A percentile compares a stretch with the other conserved stretches of the same genome.
Evolutionary conservation across 2,329 filamentous ascomycete species (phyloP).

Genomic region (Pseudofabraea citricarpa): DNA sequence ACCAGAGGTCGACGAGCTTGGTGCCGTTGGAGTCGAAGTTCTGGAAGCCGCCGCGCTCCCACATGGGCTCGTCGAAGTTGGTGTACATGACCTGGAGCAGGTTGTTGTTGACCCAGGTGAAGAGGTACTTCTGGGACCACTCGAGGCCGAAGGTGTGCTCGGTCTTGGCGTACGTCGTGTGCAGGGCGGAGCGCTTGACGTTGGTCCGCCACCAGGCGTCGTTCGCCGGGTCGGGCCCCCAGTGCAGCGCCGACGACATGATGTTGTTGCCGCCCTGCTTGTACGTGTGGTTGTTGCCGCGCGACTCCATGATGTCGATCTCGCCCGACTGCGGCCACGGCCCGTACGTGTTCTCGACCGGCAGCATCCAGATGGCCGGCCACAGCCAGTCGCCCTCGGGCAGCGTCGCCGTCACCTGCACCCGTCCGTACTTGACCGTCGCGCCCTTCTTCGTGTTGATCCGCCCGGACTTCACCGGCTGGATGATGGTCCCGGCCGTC

Average conservation of each 20-base stretch:
- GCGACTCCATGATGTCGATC: conserved; percentile 77
- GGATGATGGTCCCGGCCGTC: conserved; percentile 72
- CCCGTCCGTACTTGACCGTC: conserved; percentile 72
- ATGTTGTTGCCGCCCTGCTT: conserved; percentile 76
- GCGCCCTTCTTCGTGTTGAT: conserved; percentile 70
- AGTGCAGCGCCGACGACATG: conserved; percentile 73
- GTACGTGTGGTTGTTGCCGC: conserved; percentile 79
- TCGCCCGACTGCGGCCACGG: conserved; percentile 76
- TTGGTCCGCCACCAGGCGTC: conserved; percentile 84
- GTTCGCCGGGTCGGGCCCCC: conserved; percentile 67
- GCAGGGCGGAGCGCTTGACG: conserved; percentile 68
- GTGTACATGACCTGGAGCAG: conserved; percentile 77
- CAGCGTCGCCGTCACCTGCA: conserved; percentile 74
- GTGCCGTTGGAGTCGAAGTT: conserved; percentile 60
- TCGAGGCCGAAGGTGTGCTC: conserved; percentile 80
- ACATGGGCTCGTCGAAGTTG: conserved; percentile 65
- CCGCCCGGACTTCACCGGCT: conserved; percentile 72
- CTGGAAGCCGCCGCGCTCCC: conserved; percentile 65
- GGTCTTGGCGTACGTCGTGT: conserved; percentile 64
- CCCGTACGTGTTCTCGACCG: conserved; percentile 67
- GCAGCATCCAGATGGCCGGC: conserved; percentile 92
- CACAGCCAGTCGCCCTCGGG: conserved; percentile 81
- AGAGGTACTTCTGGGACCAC: conserved; percentile 85
- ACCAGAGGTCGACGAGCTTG: conserved; percentile 59
- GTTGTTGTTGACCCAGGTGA: conserved; percentile 78